These are phyloP conservation scores for Trypanosomatidae sp. DNA, from an alignment of 208 protist genomes.

Conservation along the genomic window DNA sequence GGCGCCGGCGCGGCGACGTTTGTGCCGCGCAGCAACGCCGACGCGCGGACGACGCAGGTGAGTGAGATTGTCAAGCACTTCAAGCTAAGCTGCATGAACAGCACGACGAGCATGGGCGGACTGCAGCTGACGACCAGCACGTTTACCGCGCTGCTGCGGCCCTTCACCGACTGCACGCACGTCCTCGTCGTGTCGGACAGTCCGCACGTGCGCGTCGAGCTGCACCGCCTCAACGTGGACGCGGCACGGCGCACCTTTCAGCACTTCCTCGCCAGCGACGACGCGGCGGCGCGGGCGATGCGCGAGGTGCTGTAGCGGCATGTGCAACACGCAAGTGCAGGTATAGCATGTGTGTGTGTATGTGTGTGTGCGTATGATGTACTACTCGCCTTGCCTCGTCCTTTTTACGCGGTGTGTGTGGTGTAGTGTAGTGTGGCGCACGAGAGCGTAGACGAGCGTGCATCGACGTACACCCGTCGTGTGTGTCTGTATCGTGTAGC, in stretches of 20 bases:
- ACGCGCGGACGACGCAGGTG: constrained; percentile 73
- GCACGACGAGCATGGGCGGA: constrained; percentile 63
- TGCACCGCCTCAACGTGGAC: constrained; percentile 72
- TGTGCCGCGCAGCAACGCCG: constrained; percentile 9
- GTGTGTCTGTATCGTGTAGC: too few species aligned
- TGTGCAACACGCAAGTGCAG: too few species aligned
- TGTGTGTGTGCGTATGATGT: too few species aligned
- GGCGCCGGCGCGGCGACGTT: constrained; percentile 4
- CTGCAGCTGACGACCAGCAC: constrained; percentile 52
- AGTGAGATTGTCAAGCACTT: constrained; percentile 86
- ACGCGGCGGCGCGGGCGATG: constrained; percentile 60
- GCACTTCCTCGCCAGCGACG: constrained; percentile 54
- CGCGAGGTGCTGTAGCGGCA: constrained; percentile 56
- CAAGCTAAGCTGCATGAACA: constrained; percentile 87
- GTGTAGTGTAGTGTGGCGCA: too few species aligned
- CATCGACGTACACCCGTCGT: too few species aligned
- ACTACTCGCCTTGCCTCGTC: too few species aligned
- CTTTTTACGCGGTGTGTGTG: too few species aligned
- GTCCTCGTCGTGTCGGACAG: constrained; percentile 76
- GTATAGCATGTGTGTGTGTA: too few species aligned
- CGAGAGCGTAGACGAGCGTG: too few species aligned
- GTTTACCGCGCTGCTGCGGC: constrained; percentile 69
- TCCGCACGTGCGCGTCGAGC: constrained; percentile 46
- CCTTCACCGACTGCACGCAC: constrained; percentile 79
- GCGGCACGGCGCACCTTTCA: constrained; percentile 39